Base-by-base conservation (phyloP, 257 asterid genomes). In the Fraxinus quadrangulata region DNA sequence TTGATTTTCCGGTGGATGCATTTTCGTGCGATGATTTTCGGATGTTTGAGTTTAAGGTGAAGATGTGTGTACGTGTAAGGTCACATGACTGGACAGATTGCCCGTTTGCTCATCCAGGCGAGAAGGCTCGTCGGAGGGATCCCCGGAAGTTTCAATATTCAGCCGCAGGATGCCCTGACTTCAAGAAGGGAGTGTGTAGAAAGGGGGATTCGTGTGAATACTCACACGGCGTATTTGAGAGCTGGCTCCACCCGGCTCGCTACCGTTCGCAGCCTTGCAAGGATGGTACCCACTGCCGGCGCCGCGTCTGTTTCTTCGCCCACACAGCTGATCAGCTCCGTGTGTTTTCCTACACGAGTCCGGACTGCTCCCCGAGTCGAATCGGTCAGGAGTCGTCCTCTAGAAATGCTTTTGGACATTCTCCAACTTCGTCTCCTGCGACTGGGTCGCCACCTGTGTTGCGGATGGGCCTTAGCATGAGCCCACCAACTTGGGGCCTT, bases 71-170 rank as follows among this genome's bases (percentile, higher is more conserved):
- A 28, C 90, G 90, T 71, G 83, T 79, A 39, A 78, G 90, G 83
- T 81, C 88, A 39, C 90, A 87, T 72, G 90, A 84, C 85, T 87
- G 90, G 90, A 87, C 90, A 1, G 90, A 87, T 14, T 86, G 90
- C 42, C 90, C 90, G 26, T 86, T 71, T 61, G 90, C 88, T 14
- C 90, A 86, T 36, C 88, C 90, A 23, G 90, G 88, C 14, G 90
- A 86, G 76, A 86, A 86, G 70, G 90, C 90, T 34, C 90, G 88
- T 75, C 85, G 90, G 72, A 74, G 90, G 78, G 90, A 87, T 45
- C 90, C 90, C 2, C 40, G 83, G 5, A 87, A 82, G 84, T 87
- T 37, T 33, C 79, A 71, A 17, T 87, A 87, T 26, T 84, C 90
- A 19, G 90, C 85, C 31, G 77, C 67, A 31, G 67, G 84, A 0